Evolutionary conservation across 108 stramenopile species (phyloP), one percentile per base, ranked within the genome.

Genomic region (Schizochytrium sp.): DNA sequence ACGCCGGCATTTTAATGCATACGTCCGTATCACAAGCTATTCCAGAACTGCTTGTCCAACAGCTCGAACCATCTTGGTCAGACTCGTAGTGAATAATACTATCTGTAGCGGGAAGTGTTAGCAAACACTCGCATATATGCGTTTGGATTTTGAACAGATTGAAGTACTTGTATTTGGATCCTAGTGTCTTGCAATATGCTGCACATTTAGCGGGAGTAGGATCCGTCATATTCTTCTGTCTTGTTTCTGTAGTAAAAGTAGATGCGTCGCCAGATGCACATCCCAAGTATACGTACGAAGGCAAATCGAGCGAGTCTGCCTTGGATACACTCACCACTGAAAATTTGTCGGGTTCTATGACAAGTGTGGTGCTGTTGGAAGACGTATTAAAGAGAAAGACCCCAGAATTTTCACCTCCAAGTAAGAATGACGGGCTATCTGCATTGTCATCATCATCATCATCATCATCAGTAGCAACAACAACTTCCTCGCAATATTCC

Each of bases 401-500:
- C 42, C 64, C 64, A 7, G 64, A 12, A 44, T 38, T 44, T 2
- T 44, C 42, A 15, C 64, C 64, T 7, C 64, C 64, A 8, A 69
- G 12, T 2, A 69, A 0, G 15, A 69, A 69, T 0, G 3, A 10
- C 57, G 57, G 57, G 57, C 57, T 3, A 44, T 28, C 28, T 28
- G 28, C 28, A 28, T 7, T 2, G 64, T 7, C 64, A 10, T 69
- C 64, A 15, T 69, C 64, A 44, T 13, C 44, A 12, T 12, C 28
- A 8, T 8, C 2, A 7, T 38, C 28, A 8, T 8, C 2, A 44
- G 1, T 44, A 69, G 8, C 28, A 8, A 44, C 64, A 8, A 38
- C 12, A 44, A 7, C 53, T 40, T 83, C 76, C 12, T 55, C 10
- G 76, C 76, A 83, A 40, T 83, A 83, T 42, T 83, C 76, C 76